Base-by-base conservation (phyloP, 75 land plant species). In the Picea sitchensis region DNA sequence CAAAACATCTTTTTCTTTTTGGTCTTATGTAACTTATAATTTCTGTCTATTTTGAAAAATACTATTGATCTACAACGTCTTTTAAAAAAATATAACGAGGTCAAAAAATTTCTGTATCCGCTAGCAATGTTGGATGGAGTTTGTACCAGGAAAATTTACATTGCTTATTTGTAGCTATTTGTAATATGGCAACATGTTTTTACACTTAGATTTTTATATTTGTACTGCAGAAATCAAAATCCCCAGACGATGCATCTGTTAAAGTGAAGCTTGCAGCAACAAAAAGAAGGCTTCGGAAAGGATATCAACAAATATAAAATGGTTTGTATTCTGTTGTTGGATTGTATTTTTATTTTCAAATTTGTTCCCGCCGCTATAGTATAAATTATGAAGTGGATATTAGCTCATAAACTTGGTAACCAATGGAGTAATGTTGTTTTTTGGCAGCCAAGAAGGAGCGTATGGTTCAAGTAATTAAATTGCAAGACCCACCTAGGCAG, bases 241-340 rank as follows among this genome's bases (percentile, higher is more conserved):
- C 14, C 31, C 72, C 80, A 13, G 87, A 83, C n/a, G 92, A 90
- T 13, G 75, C 9, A 38, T 63, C 82, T 47, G 79, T 74, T 3
- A 76, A 62, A 34, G 65, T 68, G 64, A 92, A 87, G 84, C 84
- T 95, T 51, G 93, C 90, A 74, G 86, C 86, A 18, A 78, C 98
- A 14, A 95, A 95, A 79, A 88, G 91, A 76, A 95, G 83, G 79
- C 93, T 95, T 21, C 95, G 93, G 7, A 91, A 95, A 86, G 79
- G 95, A 32, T 95, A 95, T 75, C 95, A 90, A 79, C 82, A 85
- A 86, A 89, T 84, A 62, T 89, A 95, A 61, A 87, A 88, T 73
- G 98, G 98, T 95, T 14, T 57, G 90, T 78, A 58, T 26, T 30
- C 62, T 12, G 26, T 15, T 38, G 51, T 81, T 31, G 38, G 21